phyloP scores from a whole-genome alignment of 1,139 yeast genomes.

The Pichia sp. region DNA sequence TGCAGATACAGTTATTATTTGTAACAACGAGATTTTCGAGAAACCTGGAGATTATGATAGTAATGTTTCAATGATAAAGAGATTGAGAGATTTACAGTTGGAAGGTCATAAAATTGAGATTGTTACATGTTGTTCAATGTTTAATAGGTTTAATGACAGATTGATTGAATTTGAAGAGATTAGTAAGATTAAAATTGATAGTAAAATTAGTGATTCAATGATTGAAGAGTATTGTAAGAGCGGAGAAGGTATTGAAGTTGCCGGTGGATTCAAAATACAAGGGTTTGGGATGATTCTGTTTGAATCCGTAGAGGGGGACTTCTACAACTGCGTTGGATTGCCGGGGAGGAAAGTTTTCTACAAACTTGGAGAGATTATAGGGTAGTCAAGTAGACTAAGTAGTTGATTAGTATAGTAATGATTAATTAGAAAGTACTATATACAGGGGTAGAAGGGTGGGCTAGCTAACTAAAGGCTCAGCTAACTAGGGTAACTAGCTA shows the following conservation, averaged over 20 bases:
- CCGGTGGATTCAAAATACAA: constrained; percentile 91
- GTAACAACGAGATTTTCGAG: constrained; percentile 57
- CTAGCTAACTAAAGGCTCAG: neutral
- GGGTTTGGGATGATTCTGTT: constrained; percentile 63
- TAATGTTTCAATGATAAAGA: constrained; percentile 43
- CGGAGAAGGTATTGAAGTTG: constrained; percentile 74
- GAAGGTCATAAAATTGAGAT: constrained; percentile 32
- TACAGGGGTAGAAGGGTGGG: neutral
- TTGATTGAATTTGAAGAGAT: constrained; percentile 31
- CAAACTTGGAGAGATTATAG: constrained; percentile 15
- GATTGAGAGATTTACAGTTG: constrained; percentile 34
- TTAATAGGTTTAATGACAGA: neutral
- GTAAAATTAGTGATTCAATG: constrained; percentile 42
- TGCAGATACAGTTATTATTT: constrained; percentile 82
- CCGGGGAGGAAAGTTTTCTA: constrained; percentile 58
- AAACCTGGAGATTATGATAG: constrained; percentile 56
- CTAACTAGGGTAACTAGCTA: too few relatives aligned
- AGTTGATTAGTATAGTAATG: too few relatives aligned
- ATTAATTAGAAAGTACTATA: constrained; percentile 6
- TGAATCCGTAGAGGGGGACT: constrained; percentile 65
- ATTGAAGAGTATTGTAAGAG: constrained; percentile 55
- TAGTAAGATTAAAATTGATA: constrained; percentile 43
- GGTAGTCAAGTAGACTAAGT: constrained; percentile 28
- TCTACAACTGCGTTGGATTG: constrained; percentile 81
- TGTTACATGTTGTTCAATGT: constrained; percentile 23